Percentiles rank a stretch among this genome's conserved stretches.
Conservation (phyloP, 805 yeast species). For the Yarrowia keelungensis region DNA sequence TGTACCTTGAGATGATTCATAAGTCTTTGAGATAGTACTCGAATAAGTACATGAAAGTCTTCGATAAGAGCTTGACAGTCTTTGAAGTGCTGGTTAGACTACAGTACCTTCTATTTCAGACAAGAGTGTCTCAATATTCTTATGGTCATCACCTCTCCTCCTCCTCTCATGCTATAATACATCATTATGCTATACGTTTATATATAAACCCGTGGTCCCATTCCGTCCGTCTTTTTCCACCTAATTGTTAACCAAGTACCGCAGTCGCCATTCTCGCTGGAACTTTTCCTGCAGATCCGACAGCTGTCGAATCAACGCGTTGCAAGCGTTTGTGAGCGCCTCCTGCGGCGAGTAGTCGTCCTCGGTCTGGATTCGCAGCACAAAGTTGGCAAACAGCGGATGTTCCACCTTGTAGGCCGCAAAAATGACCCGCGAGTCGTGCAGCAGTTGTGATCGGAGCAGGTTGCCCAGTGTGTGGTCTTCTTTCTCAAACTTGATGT, state of each 20-base stretch:
- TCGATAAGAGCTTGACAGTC: no score
- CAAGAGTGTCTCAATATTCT: no score
- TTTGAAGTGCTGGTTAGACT: no score
- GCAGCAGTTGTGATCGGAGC: constrained; percentile 81
- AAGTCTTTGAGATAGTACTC: no score
- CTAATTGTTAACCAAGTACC: constrained; percentile 35
- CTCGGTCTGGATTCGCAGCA: constrained; percentile 93
- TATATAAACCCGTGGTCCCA: background rate
- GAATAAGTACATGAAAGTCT: no score
- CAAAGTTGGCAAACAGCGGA: constrained; percentile 94
- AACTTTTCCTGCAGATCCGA: constrained; percentile 77
- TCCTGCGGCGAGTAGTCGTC: constrained; percentile 92
- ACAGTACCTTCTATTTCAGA: no score
- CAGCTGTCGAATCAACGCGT: constrained; percentile 78
- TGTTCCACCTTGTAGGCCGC: constrained; percentile 99
- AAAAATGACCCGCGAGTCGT: constrained; percentile 87
- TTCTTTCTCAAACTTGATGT: constrained; percentile 92
- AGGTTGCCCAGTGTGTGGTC: constrained; percentile 96
- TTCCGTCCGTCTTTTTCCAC: constrained; percentile 7
- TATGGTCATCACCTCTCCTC: no score
- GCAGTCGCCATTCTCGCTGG: constrained; percentile 82
- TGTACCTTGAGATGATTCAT: no score
- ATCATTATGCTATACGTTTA: constrained; percentile 26
- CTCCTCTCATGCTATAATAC: background rate
- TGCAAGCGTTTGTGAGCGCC: constrained; percentile 90